phyloP scores from a whole-genome alignment of 225 moss, liverwort and hornwort genomes.

The Marchantia polymorpha region DNA sequence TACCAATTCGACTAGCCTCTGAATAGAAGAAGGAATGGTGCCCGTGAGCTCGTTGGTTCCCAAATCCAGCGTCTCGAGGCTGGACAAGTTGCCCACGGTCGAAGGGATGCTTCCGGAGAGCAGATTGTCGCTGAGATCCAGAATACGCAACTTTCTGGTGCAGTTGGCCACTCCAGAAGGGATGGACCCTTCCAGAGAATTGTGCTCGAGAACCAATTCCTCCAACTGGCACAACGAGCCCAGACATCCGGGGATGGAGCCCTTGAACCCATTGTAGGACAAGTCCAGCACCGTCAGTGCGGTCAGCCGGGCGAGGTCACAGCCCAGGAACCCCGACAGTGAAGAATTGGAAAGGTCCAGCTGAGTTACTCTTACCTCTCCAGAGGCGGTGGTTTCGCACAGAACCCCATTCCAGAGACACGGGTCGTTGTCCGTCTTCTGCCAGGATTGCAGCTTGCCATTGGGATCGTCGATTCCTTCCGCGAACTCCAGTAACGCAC shows the following conservation, averaged over 20 bases:
- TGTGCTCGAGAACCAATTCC: constrained; percentile 19
- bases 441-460: constrained; percentile 25
- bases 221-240: constrained; percentile 17
- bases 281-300: constrained; percentile 29
- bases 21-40: constrained; percentile 27
- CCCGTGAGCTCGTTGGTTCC: constrained; percentile 16
- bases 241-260: constrained; percentile 25
- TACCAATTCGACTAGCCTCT: constrained; percentile 15
- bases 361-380: constrained; percentile 27
- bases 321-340: constrained; percentile 30
- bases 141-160: background rate
- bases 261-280: constrained; percentile 20
- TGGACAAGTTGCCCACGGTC: constrained; percentile 19
- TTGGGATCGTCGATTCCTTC: constrained; percentile 18
- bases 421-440: constrained; percentile 18
- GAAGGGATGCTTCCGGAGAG: constrained; percentile 32
- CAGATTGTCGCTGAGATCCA: constrained; percentile 31
- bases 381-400: constrained; percentile 29
- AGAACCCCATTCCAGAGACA: constrained; percentile 43
- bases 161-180: constrained; percentile 33
- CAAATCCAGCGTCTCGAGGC: constrained; percentile 20
- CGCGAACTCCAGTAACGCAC: constrained; percentile 33
- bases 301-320: constrained; percentile 32
- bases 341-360: constrained; percentile 33
- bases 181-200: constrained; percentile 29